A percentile compares a stretch with the other conserved stretches of the same genome.
phyloP scores from a whole-genome alignment of 2,329 filamentous ascomycete genomes.

The Arthrocladium fulminans region DNA sequence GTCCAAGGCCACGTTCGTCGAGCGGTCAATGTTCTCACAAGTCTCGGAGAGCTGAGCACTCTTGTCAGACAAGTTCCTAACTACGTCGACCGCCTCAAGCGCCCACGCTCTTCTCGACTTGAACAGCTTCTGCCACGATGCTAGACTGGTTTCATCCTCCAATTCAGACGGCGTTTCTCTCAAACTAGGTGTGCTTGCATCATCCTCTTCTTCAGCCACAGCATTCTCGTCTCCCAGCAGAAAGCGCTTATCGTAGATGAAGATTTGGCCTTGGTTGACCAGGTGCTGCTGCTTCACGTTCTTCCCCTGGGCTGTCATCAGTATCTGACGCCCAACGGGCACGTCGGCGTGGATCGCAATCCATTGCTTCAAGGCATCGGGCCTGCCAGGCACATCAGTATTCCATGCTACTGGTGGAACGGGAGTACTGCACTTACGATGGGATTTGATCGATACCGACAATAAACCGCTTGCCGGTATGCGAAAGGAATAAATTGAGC shows the following conservation, averaged over 20 bases:
- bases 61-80: slow-evolving; percentile 55
- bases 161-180: slow-evolving; percentile 67
- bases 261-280: slow-evolving; percentile 57
- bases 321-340: slow-evolving; percentile 67
- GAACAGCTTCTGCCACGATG: slow-evolving; percentile 84
- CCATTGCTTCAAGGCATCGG: slow-evolving; percentile 79
- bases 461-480: slow-evolving; percentile 77
- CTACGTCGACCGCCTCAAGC: slow-evolving; percentile 58
- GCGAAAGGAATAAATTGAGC: slow-evolving; percentile 81
- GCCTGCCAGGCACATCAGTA: slow-evolving; percentile 37
- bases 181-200: slow-evolving; percentile 49
- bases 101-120: slow-evolving; percentile 75
- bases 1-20: slow-evolving; percentile 72
- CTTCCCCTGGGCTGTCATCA: slow-evolving; percentile 76
- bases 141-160: slow-evolving; percentile 66
- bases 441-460: slow-evolving; percentile 67
- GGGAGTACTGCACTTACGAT: slow-evolving; percentile 48
- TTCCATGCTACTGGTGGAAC: slow-evolving; percentile 15
- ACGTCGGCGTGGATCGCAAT: slow-evolving; percentile 68
- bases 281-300: slow-evolving; percentile 74
- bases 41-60: slow-evolving; percentile 43
- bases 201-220: slow-evolving; percentile 40
- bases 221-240: slow-evolving; percentile 46
- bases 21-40: slow-evolving; percentile 67
- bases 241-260: slow-evolving; percentile 78